phyloP scores from a whole-genome alignment of 2,329 filamentous ascomycete species.

The Beauveria pseudobassiana region DNA sequence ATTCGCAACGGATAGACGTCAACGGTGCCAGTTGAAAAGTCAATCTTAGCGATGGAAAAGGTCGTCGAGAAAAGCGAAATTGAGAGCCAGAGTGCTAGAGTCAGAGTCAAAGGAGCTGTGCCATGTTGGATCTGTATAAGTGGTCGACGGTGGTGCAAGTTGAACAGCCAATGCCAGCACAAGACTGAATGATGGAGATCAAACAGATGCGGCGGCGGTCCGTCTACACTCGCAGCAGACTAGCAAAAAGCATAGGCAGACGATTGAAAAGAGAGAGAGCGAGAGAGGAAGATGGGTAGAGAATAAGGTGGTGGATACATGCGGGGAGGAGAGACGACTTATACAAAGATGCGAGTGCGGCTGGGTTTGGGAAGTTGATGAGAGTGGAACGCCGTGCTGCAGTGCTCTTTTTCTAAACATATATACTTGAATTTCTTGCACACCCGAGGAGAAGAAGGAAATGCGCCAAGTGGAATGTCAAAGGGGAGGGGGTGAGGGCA shows the following conservation, averaged over 20 bases:
- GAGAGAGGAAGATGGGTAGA: background rate
- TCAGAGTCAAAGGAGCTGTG: background rate
- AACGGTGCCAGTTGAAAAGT: background rate
- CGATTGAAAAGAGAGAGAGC: background rate
- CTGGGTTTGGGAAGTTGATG: slow-evolving; percentile 9
- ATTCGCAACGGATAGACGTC: background rate
- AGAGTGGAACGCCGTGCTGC: background rate
- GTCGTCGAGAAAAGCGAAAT: background rate
- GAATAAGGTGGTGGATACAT: slow-evolving; percentile 10
- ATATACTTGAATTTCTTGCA: background rate
- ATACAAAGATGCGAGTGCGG: slow-evolving; percentile 10
- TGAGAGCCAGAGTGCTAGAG: background rate
- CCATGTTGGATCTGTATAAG: background rate
- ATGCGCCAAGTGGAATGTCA: slow-evolving; percentile 5
- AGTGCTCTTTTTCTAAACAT: too few species aligned
- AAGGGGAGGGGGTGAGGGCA: background rate
- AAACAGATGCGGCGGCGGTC: background rate
- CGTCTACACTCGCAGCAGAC: background rate
- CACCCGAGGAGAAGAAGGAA: background rate
- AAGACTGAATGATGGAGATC: slow-evolving; percentile 3
- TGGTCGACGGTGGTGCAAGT: background rate
- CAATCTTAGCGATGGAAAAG: background rate
- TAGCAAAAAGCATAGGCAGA: background rate
- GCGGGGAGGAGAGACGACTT: slow-evolving; percentile 11
- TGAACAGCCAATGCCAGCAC: background rate